These are phyloP conservation scores for Incumbomyces lentus DNA, from an alignment of 2,329 filamentous ascomycete genomes.

Conservation along the genomic window DNA sequence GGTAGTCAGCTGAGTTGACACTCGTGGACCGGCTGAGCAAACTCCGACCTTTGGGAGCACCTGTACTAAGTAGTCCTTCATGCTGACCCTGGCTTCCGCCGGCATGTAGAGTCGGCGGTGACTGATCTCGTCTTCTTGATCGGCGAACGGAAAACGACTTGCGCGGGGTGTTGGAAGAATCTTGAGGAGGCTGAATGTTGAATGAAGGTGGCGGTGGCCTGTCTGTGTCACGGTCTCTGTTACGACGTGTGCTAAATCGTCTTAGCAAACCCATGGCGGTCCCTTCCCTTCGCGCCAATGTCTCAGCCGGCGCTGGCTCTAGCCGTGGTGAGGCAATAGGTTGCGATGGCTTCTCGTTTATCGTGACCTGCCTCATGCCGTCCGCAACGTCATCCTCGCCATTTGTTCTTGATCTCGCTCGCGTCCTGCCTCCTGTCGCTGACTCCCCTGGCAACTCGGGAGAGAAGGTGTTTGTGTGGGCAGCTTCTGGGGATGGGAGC, in stretches of 20 bases:
- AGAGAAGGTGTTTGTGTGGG: slow-evolving; percentile 72
- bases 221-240: slow-evolving; percentile 50
- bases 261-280: slow-evolving; percentile 73
- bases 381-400: slow-evolving; percentile 85
- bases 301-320: slow-evolving; percentile 49
- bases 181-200: slow-evolving; percentile 67
- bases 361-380: slow-evolving; percentile 55
- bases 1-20: slow-evolving; percentile 77
- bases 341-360: slow-evolving; percentile 27
- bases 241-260: slow-evolving; percentile 79
- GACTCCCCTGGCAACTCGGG: slow-evolving; percentile 88
- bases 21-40: slow-evolving; percentile 78
- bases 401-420: slow-evolving; percentile 81
- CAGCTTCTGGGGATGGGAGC: slow-evolving; percentile 69
- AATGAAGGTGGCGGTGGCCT: slow-evolving; percentile 61
- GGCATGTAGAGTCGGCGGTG: slow-evolving; percentile 48
- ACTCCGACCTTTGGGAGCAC: slow-evolving; percentile 50
- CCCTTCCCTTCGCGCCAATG: slow-evolving; percentile 69
- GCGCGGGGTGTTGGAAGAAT: slow-evolving; percentile 51
- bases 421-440: slow-evolving; percentile 69
- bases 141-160: slow-evolving; percentile 83
- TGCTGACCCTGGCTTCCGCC: slow-evolving; percentile 57
- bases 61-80: slow-evolving; percentile 64
- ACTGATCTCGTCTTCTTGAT: slow-evolving; percentile 43
- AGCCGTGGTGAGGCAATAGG: slow-evolving; percentile 35